These are phyloP conservation scores for Debaryomyces robertsiae DNA, from an alignment of 1,139 yeast genomes.

Conservation along the genomic window DNA sequence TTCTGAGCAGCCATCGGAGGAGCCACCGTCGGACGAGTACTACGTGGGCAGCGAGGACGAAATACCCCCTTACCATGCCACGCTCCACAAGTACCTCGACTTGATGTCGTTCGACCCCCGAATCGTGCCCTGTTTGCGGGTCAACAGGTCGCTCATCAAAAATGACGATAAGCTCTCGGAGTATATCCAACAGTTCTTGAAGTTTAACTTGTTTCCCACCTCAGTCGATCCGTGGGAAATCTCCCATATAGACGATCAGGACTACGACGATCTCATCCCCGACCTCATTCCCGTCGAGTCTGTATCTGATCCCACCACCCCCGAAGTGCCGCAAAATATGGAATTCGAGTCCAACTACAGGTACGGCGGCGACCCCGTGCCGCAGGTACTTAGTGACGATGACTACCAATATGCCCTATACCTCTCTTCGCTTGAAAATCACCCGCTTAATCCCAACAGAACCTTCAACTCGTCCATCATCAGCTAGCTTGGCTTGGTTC, in stretches of 20 bases:
- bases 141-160: conserved; percentile 35
- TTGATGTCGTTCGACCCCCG: conserved; percentile 46
- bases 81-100: conserved; percentile 39
- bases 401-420: conserved; percentile 14
- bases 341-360: not conserved
- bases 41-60: conserved; percentile 23
- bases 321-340: conserved; percentile 7
- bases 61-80: conserved; percentile 43
- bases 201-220: conserved; percentile 34
- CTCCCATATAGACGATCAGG: conserved; percentile 41
- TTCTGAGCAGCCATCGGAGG: conserved; percentile 10
- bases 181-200: conserved; percentile 30
- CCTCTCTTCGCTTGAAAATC: conserved; percentile 13
- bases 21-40: conserved; percentile 25
- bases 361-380: conserved; percentile 2
- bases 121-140: conserved; percentile 40
- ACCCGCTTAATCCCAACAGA: not conserved
- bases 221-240: conserved; percentile 40
- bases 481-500: not conserved
- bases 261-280: conserved; percentile 39
- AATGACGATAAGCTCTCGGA: conserved; percentile 28
- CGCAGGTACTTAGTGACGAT: conserved; percentile 5
- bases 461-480: not conserved
- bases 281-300: conserved; percentile 23
- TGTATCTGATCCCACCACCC: conserved; percentile 4